Percentiles rank a stretch among this genome's conserved stretches.
Conservation (phyloP, 352 stramenopile genomes). For the Halophytophthora polymorphica region DNA sequence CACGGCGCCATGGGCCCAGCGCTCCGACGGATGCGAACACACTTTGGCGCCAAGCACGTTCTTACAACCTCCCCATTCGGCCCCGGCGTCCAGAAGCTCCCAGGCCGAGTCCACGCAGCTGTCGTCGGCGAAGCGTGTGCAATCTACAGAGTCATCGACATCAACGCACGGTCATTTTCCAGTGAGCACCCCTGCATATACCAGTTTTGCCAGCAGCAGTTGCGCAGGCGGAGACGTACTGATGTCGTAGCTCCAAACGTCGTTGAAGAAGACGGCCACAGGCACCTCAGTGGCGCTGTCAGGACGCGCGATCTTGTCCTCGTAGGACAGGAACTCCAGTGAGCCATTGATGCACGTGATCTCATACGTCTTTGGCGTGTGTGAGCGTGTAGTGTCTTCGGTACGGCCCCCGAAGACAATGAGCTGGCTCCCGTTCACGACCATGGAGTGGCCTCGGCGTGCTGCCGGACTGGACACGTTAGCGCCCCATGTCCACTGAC, state of each 20-base stretch:
- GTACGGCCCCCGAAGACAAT: constrained; percentile 93
- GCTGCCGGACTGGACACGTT: constrained; percentile 56
- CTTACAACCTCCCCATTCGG: constrained; percentile 89
- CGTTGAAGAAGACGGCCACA: constrained; percentile 93
- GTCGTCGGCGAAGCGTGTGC: constrained; percentile 82
- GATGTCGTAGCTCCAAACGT: constrained; percentile 96
- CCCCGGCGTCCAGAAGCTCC: constrained; percentile 81
- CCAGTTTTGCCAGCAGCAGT: background rate
- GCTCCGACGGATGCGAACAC: constrained; percentile 86
- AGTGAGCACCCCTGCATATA: constrained; percentile 2
- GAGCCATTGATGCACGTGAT: constrained; percentile 73
- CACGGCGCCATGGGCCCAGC: constrained; percentile 87
- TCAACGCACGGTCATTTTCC: constrained; percentile 1
- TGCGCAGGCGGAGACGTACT: constrained; percentile 27
- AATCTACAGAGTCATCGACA: constrained; percentile 34
- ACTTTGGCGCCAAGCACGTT: constrained; percentile 83
- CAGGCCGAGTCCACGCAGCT: constrained; percentile 82
- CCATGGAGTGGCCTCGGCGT: constrained; percentile 84
- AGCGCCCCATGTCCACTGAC: constrained; percentile 78
- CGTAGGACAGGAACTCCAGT: constrained; percentile 88
- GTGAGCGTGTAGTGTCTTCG: constrained; percentile 81
- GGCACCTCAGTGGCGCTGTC: constrained; percentile 47
- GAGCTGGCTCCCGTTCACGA: constrained; percentile 76
- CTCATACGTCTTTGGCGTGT: constrained; percentile 92
- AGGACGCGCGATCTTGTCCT: constrained; percentile 70